phyloP scores from a whole-genome alignment of 148 eudicot species.

The Polygonum aviculare region DNA sequence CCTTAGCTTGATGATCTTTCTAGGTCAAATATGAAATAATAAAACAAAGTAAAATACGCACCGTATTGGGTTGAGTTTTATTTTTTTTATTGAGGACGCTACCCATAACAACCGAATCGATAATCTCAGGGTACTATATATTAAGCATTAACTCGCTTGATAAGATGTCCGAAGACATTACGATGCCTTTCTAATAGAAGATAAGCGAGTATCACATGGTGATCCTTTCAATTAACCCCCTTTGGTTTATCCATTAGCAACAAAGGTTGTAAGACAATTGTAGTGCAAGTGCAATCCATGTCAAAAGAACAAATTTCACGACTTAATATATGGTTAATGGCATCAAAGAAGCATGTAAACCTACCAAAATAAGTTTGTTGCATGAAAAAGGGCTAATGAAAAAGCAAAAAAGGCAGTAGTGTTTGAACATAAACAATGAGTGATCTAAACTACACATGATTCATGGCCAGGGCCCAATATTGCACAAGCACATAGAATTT shows the following conservation, averaged over 20 bases:
- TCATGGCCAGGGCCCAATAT: not conserved
- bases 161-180: too few relatives aligned
- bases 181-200: not conserved
- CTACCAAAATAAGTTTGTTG: not conserved
- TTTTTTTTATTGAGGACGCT: too few relatives aligned
- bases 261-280: not conserved
- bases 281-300: conserved; percentile 7
- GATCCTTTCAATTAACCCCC: not conserved
- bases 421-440: conserved; percentile 4
- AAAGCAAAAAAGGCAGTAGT: not conserved
- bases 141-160: too few relatives aligned
- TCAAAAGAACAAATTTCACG: not conserved
- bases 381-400: not conserved
- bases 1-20: too few relatives aligned
- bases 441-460: not conserved
- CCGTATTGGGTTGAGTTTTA: too few relatives aligned
- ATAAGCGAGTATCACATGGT: not conserved
- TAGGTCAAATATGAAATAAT: too few relatives aligned
- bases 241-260: not conserved
- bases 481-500: not conserved
- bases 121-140: too few relatives aligned
- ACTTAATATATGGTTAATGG: not conserved
- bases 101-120: too few relatives aligned
- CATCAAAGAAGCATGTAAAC: not conserved
- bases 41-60: too few relatives aligned